Evolutionary conservation across 1,284 basidiomycete species (phyloP), one percentile per base, ranked within the genome.

Genomic region (Puccinia sorghi): DNA sequence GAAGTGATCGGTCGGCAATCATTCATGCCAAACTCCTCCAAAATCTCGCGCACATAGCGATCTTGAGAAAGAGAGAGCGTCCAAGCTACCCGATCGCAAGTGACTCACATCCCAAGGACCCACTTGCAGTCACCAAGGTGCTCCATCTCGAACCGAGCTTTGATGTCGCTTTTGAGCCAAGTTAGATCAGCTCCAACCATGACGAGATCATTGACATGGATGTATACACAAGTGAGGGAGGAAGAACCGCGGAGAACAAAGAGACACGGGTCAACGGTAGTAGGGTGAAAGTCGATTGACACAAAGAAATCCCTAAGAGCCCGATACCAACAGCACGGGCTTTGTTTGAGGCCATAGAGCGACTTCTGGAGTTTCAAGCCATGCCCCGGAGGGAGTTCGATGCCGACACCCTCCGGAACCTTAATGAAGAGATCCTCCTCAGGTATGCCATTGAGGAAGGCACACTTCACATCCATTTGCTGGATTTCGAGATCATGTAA

Each of bases 301-400:
- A 8, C 12, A 17, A 70, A 70, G 25, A 70, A 50, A 7, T 48
- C 43, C 25, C 32, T 54, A 8, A 70, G 48, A 5, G 46, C 50
- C 20, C 25, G 9, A 17, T 50, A 70, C 67, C 67, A 70, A n/a
- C 67, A 70, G 1, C 67, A 25, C 3, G 72, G 72, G 6, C 41
- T 27, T 20, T 75, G 72, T 22, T 63, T 64, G 17, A 75, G 72
- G 20, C 72, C 72, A 37, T 75, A 75, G 13, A 75, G 48, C 3
- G 46, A 63, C 15, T 54, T 50, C 9, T 64, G 4, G 13, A 75
- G 46, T 17, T 75, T 50, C 3, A 70, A 20, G 3, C 46, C 46
- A 12, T 50, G 46, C 9, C 67, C 67, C 3, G 67, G 13, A 2
- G 46, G 41, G 6, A 52, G 22, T 20, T 52, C 48, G 25, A 52